These are phyloP conservation scores for Lachnellula cervina DNA, from an alignment of 2,329 filamentous ascomycete species.

Conservation along the genomic window DNA sequence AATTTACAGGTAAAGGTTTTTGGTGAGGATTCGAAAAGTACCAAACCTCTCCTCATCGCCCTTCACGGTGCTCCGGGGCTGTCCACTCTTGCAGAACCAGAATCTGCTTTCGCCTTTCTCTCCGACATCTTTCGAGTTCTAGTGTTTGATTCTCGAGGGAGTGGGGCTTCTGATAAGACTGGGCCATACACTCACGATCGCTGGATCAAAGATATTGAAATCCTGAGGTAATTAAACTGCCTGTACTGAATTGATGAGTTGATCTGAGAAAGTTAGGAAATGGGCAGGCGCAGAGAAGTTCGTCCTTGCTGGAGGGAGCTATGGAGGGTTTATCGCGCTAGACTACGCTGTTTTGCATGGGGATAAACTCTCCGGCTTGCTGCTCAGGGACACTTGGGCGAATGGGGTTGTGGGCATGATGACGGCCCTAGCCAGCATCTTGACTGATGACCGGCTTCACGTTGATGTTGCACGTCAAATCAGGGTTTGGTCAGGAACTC, in stretches of 20 bases:
- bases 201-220: constrained; percentile 4
- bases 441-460: neutral
- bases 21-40: neutral
- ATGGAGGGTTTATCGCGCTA: constrained; percentile 4
- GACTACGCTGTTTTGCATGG: constrained; percentile 2
- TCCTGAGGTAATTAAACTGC: neutral
- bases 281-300: constrained; percentile 4
- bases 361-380: neutral
- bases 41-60: neutral
- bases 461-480: constrained; percentile 3
- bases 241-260: neutral
- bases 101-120: neutral
- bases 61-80: neutral
- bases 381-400: neutral
- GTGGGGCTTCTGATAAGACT: neutral
- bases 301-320: constrained; percentile 1
- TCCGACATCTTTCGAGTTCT: neutral
- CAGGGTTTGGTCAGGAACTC: constrained; percentile 1
- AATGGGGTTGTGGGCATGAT: neutral
- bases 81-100: neutral
- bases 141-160: constrained; percentile 3
- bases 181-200: constrained; percentile 4
- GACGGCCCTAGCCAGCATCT: neutral
- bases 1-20: neutral
- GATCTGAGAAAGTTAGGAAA: neutral